Percentiles rank a stretch among this genome's conserved stretches.
Evolutionary conservation across 306 rosid genomes (phyloP).

Genomic region (Trifolium subterraneum): DNA sequence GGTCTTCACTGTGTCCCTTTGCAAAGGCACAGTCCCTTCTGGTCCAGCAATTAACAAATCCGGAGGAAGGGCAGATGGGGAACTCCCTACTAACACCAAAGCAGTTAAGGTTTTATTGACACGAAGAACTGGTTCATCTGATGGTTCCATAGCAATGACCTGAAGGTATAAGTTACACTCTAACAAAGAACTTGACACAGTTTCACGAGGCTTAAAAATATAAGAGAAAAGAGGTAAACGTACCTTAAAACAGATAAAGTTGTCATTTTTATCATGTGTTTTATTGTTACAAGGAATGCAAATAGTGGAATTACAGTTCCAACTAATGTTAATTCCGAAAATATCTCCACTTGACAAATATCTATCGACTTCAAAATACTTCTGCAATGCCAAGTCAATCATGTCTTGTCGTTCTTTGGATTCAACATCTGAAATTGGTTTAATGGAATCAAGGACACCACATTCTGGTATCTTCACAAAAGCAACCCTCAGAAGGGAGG

Average conservation of each 20-base stretch:
- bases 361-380: conserved; percentile 83
- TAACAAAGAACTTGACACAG: conserved; percentile 36
- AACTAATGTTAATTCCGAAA: conserved; percentile 66
- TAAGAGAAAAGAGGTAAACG: conserved; percentile 17
- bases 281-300: conserved; percentile 78
- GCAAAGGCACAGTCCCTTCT: conserved; percentile 74
- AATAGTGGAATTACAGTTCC: conserved; percentile 71
- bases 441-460: conserved; percentile 77
- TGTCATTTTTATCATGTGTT: conserved; percentile 43
- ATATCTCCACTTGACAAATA: conserved; percentile 77
- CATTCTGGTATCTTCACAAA: conserved; percentile 86
- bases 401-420: conserved; percentile 75
- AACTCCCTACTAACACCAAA: conserved; percentile 90
- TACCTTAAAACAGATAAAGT: conserved; percentile 84
- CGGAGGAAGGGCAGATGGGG: conserved; percentile 81
- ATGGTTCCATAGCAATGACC: conserved; percentile 94
- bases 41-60: conserved; percentile 68
- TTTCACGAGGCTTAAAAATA: conserved; percentile 16
- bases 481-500: conserved; percentile 80
- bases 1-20: conserved; percentile 67
- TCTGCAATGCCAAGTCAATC: conserved; percentile 77
- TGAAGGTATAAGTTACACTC: conserved; percentile 50
- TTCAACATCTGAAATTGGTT: conserved; percentile 64
- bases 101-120: conserved; percentile 76
- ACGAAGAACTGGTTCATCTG: conserved; percentile 69